Conservation (phyloP, 1,139 yeast genomes). For the Hyphopichia burtonii region DNA sequence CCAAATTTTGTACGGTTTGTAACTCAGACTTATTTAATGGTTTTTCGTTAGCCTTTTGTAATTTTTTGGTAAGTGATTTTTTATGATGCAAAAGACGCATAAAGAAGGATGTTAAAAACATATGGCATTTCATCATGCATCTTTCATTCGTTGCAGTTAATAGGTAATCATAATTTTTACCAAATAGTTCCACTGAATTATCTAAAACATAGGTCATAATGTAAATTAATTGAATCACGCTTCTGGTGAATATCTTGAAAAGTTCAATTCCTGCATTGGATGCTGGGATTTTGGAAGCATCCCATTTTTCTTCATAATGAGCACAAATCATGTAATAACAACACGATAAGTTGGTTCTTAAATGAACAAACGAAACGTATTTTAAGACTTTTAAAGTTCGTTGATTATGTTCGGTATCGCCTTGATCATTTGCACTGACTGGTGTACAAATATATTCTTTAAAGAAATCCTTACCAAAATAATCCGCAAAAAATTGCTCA, state of each 20-base stretch:
- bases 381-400: constrained; percentile 32
- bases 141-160: constrained; percentile 41
- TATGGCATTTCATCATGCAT: constrained; percentile 45
- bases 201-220: constrained; percentile 48
- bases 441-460: constrained; percentile 40
- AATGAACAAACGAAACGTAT: constrained; percentile 35
- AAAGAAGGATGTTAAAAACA: constrained; percentile 41
- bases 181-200: constrained; percentile 44
- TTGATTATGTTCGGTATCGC: constrained; percentile 17
- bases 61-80: constrained; percentile 11
- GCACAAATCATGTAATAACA: constrained; percentile 44
- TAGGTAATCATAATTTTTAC: constrained; percentile 39
- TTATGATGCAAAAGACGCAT: constrained; percentile 43
- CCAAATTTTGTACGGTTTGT: constrained; percentile 17
- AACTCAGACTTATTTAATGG: constrained; percentile 4
- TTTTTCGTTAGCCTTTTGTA: background rate
- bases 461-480: constrained; percentile 47
- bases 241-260: constrained; percentile 42
- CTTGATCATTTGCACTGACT: constrained; percentile 12
- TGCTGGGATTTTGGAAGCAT: constrained; percentile 28
- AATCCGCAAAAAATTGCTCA: constrained; percentile 36
- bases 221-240: constrained; percentile 45
- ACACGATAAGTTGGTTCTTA: constrained; percentile 44
- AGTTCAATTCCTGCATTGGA: constrained; percentile 45
- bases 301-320: constrained; percentile 39